phyloP scores from a whole-genome alignment of 164 flowering plant genomes.

The Hamamelis virginiana region DNA sequence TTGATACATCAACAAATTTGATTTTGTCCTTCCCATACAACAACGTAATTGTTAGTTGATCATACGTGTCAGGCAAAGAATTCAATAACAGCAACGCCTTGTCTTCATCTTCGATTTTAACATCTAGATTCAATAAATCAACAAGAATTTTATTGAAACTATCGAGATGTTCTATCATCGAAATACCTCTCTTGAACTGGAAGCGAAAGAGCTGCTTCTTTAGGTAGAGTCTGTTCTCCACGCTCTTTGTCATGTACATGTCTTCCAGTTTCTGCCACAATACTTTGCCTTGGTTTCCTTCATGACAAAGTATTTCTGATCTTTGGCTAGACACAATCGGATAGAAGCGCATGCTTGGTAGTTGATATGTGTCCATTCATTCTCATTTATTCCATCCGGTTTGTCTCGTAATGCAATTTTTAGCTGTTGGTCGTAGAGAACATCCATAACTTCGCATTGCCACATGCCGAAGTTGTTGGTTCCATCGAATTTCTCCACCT shows the following conservation, averaged over 20 bases:
- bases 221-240: neutral
- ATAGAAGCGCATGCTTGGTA: neutral
- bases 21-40: neutral
- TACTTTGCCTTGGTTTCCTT: neutral
- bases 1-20: neutral
- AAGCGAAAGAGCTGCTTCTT: conserved; percentile 7
- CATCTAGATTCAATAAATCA: neutral
- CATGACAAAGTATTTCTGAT: neutral
- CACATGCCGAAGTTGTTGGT: conserved; percentile 5
- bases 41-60: neutral
- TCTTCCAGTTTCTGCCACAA: conserved; percentile 3
- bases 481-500: conserved; percentile 5
- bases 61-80: neutral
- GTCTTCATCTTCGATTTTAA: neutral
- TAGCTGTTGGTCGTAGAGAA: neutral
- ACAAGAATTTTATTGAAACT: neutral
- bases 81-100: too few relatives aligned
- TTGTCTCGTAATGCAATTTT: neutral
- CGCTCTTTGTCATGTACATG: conserved; percentile 5
- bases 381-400: neutral
- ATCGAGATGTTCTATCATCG: neutral
- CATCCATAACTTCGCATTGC: neutral
- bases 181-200: neutral
- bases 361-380: neutral
- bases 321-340: neutral